Percentiles rank a stretch among this genome's conserved stretches.
Evolutionary conservation across 1,139 yeast species (phyloP).

Genomic region (Lodderomyces beijingensis): DNA sequence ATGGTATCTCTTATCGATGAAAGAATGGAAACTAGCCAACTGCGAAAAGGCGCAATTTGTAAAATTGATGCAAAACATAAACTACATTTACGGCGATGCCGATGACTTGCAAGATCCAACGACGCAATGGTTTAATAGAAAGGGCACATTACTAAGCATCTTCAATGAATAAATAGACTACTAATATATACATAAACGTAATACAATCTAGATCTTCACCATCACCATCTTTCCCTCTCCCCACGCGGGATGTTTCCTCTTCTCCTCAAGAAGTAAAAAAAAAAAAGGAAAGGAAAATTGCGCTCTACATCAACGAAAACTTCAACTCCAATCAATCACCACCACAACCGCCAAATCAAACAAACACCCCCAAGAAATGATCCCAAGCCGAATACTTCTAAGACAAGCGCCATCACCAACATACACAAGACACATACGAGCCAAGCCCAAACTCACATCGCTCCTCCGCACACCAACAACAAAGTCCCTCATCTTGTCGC

Average conservation of each 20-base stretch:
- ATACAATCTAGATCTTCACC: too few species aligned
- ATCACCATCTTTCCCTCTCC: too few species aligned
- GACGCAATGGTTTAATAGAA: slow-evolving; percentile 34
- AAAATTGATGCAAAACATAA: slow-evolving; percentile 23
- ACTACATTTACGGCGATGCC: slow-evolving; percentile 14
- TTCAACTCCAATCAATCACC: too few species aligned
- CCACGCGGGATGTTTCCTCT: too few species aligned
- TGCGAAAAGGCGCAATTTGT: slow-evolving; percentile 22
- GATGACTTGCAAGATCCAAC: slow-evolving; percentile 12
- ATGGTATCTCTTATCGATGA: slow-evolving; percentile 75
- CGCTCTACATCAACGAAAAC: too few species aligned
- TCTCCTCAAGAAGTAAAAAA: too few species aligned
- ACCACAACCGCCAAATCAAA: too few species aligned
- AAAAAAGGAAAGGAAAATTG: too few species aligned
- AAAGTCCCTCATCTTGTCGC: slow-evolving; percentile 35
- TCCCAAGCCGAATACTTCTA: too few species aligned
- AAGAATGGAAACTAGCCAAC: slow-evolving; percentile 54
- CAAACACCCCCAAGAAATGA: too few species aligned
- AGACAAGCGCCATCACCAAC: too few species aligned
- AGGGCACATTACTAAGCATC: slow-evolving; percentile 28
- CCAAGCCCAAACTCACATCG: slow-evolving; percentile 18
- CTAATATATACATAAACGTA: too few species aligned
- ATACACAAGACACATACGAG: slow-evolving; percentile 12
- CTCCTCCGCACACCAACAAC: slow-evolving; percentile 29
- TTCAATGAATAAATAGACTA: slow-evolving; percentile 17